Conservation (phyloP, 2,329 filamentous ascomycete species). For the Celoporthe dispersa region DNA sequence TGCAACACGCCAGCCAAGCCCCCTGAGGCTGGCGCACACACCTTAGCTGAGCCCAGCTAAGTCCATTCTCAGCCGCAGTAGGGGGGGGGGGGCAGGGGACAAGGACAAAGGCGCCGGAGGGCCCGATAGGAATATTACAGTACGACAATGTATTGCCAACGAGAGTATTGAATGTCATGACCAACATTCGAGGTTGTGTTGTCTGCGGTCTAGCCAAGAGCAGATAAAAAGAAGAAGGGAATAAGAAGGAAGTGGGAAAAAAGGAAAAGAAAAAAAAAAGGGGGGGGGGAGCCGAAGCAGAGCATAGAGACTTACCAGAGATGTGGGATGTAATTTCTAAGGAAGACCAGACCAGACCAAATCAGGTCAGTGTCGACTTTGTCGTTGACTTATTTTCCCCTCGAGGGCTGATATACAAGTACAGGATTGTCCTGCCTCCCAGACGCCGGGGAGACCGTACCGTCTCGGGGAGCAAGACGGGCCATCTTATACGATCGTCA, state of each 20-base stretch:
- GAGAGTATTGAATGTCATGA: background rate
- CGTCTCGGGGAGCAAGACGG: background rate
- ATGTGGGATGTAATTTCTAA: background rate
- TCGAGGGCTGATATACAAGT: background rate
- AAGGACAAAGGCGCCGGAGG: constrained; percentile 6
- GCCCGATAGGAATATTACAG: background rate
- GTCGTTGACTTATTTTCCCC: background rate
- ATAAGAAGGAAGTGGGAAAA: background rate
- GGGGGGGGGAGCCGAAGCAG: background rate
- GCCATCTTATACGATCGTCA: background rate
- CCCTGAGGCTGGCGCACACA: constrained; percentile 12
- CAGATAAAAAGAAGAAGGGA: no score
- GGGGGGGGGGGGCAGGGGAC: background rate
- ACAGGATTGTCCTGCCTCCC: background rate
- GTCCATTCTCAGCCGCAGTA: constrained; percentile 4
- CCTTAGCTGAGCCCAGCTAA: constrained; percentile 4
- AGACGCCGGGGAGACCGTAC: background rate
- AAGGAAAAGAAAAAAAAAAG: background rate
- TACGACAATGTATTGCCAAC: background rate
- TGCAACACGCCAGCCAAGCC: constrained; percentile 2
- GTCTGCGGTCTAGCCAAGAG: background rate
- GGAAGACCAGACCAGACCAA: background rate
- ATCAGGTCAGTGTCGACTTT: background rate
- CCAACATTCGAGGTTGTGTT: background rate
- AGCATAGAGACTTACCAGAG: background rate